Percentiles rank a stretch among this genome's conserved stretches.
These are phyloP conservation scores for Mycogone perniciosa DNA, from an alignment of 2,329 filamentous ascomycete species.

Conservation along the genomic window DNA sequence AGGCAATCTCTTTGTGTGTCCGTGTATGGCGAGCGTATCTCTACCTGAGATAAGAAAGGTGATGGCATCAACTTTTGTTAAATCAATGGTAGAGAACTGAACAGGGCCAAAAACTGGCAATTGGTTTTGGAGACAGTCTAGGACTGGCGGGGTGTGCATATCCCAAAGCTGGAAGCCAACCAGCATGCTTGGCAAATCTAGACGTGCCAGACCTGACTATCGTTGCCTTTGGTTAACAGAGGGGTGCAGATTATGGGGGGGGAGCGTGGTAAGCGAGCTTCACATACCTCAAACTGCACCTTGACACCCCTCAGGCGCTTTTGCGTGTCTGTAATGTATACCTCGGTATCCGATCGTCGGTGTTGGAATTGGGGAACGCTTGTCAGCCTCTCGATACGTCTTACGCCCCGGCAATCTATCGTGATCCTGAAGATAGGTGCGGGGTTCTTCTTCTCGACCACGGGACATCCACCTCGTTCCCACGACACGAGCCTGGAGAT, in stretches of 20 bases:
- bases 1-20: background rate
- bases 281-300: background rate
- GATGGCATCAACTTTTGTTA: background rate
- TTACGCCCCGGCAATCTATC: background rate
- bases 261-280: too few relatives aligned
- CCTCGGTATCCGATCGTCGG: background rate
- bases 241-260: too few relatives aligned
- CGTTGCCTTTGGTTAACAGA: background rate
- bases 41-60: background rate
- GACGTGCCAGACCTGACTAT: constrained; percentile 1
- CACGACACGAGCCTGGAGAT: background rate
- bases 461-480: background rate
- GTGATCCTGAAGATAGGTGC: background rate
- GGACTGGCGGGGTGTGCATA: background rate
- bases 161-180: background rate
- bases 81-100: background rate
- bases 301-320: background rate
- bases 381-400: background rate
- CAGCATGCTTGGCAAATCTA: background rate
- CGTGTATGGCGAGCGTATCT: background rate
- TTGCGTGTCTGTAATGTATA: background rate
- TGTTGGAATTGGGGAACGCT: background rate
- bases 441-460: background rate
- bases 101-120: background rate
- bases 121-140: background rate